phyloP scores from a whole-genome alignment of 1,139 yeast species.

The Yamadazyma mexicana region DNA sequence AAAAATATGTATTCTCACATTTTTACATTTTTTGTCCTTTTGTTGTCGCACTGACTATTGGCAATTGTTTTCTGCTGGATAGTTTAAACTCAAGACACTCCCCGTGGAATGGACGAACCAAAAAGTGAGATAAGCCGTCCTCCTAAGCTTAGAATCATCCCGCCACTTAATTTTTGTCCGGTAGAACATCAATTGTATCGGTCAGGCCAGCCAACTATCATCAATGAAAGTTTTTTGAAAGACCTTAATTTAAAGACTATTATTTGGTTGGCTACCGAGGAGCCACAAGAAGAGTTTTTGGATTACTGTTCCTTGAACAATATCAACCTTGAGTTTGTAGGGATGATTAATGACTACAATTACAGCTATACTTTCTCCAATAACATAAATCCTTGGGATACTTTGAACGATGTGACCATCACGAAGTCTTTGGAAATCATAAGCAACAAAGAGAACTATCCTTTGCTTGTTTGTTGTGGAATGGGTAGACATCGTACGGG shows the following conservation, averaged over 20 bases:
- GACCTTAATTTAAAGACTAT: constrained; percentile 76
- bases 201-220: constrained; percentile 95
- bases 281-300: constrained; percentile 84
- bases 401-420: constrained; percentile 82
- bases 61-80: too few species aligned
- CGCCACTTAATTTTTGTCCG: constrained; percentile 93
- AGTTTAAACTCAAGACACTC: not conserved
- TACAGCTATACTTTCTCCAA: constrained; percentile 30
- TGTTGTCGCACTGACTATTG: too few species aligned
- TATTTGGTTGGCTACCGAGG: constrained; percentile 94
- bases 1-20: not conserved
- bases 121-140: constrained; percentile 30
- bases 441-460: constrained; percentile 70
- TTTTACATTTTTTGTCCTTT: too few species aligned
- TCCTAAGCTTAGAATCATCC: constrained; percentile 71
- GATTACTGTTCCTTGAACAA: constrained; percentile 75
- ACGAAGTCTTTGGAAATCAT: constrained; percentile 76
- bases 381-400: constrained; percentile 84
- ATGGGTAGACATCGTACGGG: constrained; percentile 98
- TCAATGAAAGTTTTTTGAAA: constrained; percentile 80
- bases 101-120: not conserved
- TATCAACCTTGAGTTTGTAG: constrained; percentile 64
- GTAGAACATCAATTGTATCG: constrained; percentile 85
- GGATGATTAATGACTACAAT: constrained; percentile 59
- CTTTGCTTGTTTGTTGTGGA: constrained; percentile 89